Evolutionary conservation across 192 early-diverging fungal species (phyloP).

Genomic region (Coemansia sp.): DNA sequence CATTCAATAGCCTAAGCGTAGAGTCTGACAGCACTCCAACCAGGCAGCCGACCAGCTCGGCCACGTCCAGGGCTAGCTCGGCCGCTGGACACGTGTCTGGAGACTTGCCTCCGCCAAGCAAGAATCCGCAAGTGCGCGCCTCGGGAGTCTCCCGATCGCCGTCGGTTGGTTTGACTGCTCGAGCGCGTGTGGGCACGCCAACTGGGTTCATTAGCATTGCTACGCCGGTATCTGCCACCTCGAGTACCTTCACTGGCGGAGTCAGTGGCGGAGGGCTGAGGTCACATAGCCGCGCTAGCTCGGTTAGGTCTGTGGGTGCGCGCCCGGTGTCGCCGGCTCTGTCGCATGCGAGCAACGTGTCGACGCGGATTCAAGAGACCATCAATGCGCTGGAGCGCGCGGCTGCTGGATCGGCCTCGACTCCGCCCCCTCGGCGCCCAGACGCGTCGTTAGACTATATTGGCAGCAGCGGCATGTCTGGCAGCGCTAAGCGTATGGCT

Average conservation of each 20-base stretch:
- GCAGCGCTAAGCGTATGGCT: slow-evolving; percentile 30
- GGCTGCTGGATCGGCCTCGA: not conserved
- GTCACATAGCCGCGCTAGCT: slow-evolving; percentile 19
- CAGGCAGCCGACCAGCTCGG: not conserved
- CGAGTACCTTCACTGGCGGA: not conserved
- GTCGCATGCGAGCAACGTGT: slow-evolving; percentile 39
- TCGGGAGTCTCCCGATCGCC: not conserved
- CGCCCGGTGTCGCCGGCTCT: slow-evolving; percentile 43
- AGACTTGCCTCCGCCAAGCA: not conserved
- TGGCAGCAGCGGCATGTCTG: slow-evolving; percentile 16
- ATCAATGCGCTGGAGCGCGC: slow-evolving; percentile 38
- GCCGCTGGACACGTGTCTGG: not conserved
- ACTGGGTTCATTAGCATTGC: slow-evolving; percentile 45
- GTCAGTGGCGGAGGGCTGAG: not conserved
- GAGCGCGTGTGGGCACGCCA: slow-evolving; percentile 26
- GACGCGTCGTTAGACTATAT: not conserved
- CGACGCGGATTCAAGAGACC: slow-evolving; percentile 34
- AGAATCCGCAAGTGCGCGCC: no score
- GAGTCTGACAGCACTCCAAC: not conserved
- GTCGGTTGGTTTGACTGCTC: not conserved
- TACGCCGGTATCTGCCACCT: slow-evolving; percentile 8
- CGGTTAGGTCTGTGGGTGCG: not conserved
- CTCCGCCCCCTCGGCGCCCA: not conserved
- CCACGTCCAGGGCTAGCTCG: not conserved
- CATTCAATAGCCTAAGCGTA: slow-evolving; percentile 33